phyloP scores from a whole-genome alignment of 1,284 basidiomycete genomes.

The Coniferiporia sulphurascens region DNA sequence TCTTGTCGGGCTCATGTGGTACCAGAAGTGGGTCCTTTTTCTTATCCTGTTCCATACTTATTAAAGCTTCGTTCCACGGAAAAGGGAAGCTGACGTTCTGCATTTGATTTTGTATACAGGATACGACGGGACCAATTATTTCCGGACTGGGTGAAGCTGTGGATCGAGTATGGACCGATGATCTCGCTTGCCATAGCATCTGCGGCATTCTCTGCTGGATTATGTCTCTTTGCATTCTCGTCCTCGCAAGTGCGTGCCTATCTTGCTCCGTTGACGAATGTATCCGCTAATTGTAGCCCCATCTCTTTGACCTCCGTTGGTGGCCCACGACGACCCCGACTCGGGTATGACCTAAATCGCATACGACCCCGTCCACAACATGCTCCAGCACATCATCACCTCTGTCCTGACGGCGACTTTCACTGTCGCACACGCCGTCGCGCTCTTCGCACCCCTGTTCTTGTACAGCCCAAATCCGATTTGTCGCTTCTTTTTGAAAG shows the following conservation, averaged over 20 bases:
- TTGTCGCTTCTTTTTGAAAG: too few species aligned
- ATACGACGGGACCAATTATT: background rate
- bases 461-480: too few species aligned
- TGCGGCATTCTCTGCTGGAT: background rate
- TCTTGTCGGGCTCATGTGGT: constrained; percentile 15
- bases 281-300: background rate
- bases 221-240: background rate
- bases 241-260: background rate
- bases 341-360: too few species aligned
- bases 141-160: background rate
- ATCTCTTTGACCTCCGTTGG: background rate
- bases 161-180: background rate
- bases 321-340: too few species aligned
- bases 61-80: background rate
- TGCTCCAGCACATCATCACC: too few species aligned
- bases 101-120: background rate
- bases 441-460: too few species aligned
- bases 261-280: too few species aligned
- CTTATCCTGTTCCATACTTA: too few species aligned
- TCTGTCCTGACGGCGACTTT: too few species aligned
- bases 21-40: background rate
- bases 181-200: background rate
- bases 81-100: too few species aligned
- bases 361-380: too few species aligned
- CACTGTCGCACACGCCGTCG: too few species aligned